Percentiles rank a stretch among this genome's conserved stretches.
Evolutionary conservation across 352 stramenopile species (phyloP).

Genomic region (Globisporangium paddicum): DNA sequence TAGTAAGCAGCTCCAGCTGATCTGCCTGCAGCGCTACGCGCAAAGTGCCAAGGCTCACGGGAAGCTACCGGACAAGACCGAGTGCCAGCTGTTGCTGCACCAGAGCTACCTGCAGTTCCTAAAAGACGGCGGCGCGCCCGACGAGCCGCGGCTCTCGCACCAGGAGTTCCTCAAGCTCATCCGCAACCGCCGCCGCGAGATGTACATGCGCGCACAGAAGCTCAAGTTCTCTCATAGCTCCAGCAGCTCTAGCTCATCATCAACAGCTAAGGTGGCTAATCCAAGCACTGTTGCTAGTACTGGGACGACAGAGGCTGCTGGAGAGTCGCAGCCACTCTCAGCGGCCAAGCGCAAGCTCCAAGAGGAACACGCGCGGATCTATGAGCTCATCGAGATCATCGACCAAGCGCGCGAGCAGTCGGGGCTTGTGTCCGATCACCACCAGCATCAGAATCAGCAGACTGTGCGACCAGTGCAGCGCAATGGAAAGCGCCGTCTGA

Average conservation of each 20-base stretch:
- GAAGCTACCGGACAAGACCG: slow-evolving; percentile 36
- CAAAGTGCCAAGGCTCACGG: slow-evolving; percentile 27
- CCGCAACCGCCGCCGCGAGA: slow-evolving; percentile 58
- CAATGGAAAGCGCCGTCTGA: background rate
- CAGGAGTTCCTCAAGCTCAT: slow-evolving; percentile 69
- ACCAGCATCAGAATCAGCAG: slow-evolving; percentile 13
- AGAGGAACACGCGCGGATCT: slow-evolving; percentile 52
- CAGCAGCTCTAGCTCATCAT: background rate
- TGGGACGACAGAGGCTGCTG: background rate
- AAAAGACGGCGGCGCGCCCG: slow-evolving; percentile 33
- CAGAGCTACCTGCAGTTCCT: slow-evolving; percentile 54
- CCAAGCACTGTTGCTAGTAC: background rate
- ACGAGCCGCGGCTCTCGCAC: slow-evolving; percentile 46
- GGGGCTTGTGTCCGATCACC: slow-evolving; percentile 17
- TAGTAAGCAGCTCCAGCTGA: slow-evolving; percentile 59
- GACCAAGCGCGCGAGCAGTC: slow-evolving; percentile 36
- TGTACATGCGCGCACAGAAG: slow-evolving; percentile 33
- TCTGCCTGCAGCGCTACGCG: slow-evolving; percentile 56
- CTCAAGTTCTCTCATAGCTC: background rate
- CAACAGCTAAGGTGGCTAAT: background rate
- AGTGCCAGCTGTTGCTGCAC: slow-evolving; percentile 45
- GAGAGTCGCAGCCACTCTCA: slow-evolving; percentile 14
- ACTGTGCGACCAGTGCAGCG: background rate
- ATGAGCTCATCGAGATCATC: slow-evolving; percentile 57
- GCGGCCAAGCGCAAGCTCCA: slow-evolving; percentile 44